Evolutionary conservation across 306 rosid species (phyloP).

Genomic region (Canavalia ensiformis): DNA sequence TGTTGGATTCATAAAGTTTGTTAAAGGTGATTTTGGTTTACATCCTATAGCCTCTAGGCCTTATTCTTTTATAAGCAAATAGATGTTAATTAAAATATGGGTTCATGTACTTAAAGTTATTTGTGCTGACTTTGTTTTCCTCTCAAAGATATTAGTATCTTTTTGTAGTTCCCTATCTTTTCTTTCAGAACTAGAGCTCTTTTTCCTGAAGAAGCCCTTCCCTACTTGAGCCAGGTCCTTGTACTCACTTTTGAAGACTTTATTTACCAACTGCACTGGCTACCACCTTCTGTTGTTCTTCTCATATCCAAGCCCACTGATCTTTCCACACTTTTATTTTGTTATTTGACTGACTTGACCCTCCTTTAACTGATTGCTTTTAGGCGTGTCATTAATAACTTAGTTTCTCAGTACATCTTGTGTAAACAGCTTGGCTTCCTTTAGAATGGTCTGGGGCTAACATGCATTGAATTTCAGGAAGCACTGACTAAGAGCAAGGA

Average conservation of each 20-base stretch:
- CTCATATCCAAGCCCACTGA: background rate
- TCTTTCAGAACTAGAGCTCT: background rate
- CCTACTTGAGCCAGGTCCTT: constrained; percentile 6
- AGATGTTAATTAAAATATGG: background rate
- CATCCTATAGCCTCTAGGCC: background rate
- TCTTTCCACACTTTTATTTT: background rate
- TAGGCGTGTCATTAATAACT: background rate
- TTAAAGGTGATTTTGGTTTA: constrained; percentile 3
- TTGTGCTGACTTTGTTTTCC: constrained; percentile 24
- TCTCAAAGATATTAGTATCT: background rate
- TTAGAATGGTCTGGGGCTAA: constrained; percentile 17
- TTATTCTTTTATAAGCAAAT: background rate
- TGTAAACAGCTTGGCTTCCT: background rate
- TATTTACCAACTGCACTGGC: background rate
- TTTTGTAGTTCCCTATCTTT: background rate
- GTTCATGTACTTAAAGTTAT: background rate
- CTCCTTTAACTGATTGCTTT: constrained; percentile 13
- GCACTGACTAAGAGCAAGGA: constrained; percentile 90
- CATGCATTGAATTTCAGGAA: constrained; percentile 71
- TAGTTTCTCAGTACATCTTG: background rate
- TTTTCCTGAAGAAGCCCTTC: background rate
- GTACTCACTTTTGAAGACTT: background rate
- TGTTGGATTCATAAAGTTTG: constrained; percentile 11
- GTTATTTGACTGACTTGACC: background rate
- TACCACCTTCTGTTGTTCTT: background rate